Evolutionary conservation across 805 yeast species (phyloP), one percentile per base, ranked within the genome.

Genomic region (Isabelozyma gotoi): DNA sequence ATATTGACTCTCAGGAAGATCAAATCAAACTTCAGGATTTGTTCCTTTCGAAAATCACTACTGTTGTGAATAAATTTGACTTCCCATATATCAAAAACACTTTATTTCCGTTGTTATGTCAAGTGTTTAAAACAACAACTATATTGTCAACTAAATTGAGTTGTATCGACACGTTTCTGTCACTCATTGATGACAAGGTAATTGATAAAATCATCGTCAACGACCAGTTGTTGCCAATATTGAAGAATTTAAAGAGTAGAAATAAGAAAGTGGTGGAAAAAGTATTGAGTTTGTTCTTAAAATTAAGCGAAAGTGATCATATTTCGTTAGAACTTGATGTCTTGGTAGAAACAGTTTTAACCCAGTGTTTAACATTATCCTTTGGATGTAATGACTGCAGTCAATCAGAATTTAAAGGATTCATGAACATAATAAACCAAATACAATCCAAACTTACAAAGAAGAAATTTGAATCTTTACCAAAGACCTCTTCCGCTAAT

Each of bases 191-290:
- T 16, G 68, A 74, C 16, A 81, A 82, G 47, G 76, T 81, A 5
- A 73, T 90, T 41, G 96, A 91, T 53, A 81, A 80, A 50, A 76
- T 80, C 41, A 78, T 86, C 2, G 78, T 90, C 27, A 73, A 75
- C 29, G 97, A 92, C 39, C 88, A 85, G 42, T 70, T 94, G 32
- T 64, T 94, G n/a, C 97, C 97, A 0, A 65, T 92, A 17, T 69
- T 92, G 44, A 77, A 78, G 52, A 78, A 80, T 12, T 78, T 88
- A 76, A 88, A 88, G 60, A 84, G 94, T 19, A 71, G 94, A 47
- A 91, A 87, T 54, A 75, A 86, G 12, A 67, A 80, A 36, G 81
- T 88, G 33, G 74, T 87, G 5, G 62, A 67, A 2, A 52, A 50
- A 16, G 60, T 76, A 8, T 68, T 81, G 15, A 76, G 69, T 17